phyloP scores from a whole-genome alignment of 1,284 basidiomycete genomes.

The Ceratobasidium theobromae region DNA sequence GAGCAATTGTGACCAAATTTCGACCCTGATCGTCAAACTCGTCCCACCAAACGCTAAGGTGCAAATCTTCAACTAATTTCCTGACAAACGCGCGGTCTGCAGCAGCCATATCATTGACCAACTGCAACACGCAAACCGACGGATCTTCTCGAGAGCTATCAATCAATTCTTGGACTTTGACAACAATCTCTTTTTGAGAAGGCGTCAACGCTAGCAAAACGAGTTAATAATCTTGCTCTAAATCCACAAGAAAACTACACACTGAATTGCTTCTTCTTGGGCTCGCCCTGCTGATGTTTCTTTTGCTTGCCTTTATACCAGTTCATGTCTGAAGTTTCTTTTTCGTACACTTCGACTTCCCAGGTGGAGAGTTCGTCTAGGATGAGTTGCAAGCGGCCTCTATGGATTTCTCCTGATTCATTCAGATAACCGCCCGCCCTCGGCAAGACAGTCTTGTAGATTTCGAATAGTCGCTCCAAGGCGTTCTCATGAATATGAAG shows the following conservation, averaged over 20 bases:
- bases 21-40: conserved; percentile 84
- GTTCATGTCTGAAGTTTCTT: conserved; percentile 82
- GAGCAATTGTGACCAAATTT: conserved; percentile 56
- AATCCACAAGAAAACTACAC: conserved; percentile 36
- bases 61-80: conserved; percentile 71
- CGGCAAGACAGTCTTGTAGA: conserved; percentile 92
- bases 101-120: conserved; percentile 77
- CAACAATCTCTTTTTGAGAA: conserved; percentile 74
- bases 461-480: conserved; percentile 86
- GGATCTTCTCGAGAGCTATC: conserved; percentile 41
- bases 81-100: conserved; percentile 77
- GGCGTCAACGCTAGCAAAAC: conserved; percentile 67
- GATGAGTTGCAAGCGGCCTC: conserved; percentile 79
- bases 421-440: conserved; percentile 88
- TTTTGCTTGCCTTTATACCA: conserved; percentile 90
- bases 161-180: conserved; percentile 74
- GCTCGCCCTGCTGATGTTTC: conserved; percentile 52
- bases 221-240: neutral
- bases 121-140: conserved; percentile 43
- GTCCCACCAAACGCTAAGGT: conserved; percentile 81
- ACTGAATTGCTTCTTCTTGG: conserved; percentile 44
- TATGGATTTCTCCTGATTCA: conserved; percentile 82
- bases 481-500: conserved; percentile 98
- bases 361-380: conserved; percentile 85
- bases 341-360: conserved; percentile 89